Percentiles rank a stretch among this genome's conserved stretches.
Evolutionary conservation across 768 basidiomycete species (phyloP).

Genomic region (Leccinum sublutescens): DNA sequence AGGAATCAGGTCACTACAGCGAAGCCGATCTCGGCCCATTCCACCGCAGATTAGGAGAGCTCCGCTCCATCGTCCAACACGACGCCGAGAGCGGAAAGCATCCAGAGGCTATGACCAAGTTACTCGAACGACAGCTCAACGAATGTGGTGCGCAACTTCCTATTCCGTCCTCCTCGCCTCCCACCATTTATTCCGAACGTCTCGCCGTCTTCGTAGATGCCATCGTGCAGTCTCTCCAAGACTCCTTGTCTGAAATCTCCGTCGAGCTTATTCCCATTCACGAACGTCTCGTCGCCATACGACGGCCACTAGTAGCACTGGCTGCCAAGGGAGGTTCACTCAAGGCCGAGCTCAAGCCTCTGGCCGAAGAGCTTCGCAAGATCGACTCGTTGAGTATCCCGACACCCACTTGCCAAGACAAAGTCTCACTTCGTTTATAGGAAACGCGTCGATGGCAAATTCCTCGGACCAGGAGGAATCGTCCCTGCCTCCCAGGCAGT

Average conservation of each 20-base stretch:
- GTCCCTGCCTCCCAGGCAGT: constrained; percentile 92
- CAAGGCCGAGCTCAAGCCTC: constrained; percentile 84
- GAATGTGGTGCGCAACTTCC: constrained; percentile 71
- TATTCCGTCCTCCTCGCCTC: constrained; percentile 6
- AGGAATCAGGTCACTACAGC: constrained; percentile 93
- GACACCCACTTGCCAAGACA: constrained; percentile 21
- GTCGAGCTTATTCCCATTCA: constrained; percentile 90
- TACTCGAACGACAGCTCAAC: constrained; percentile 87
- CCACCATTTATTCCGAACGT: constrained; percentile 1
- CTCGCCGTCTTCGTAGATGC: constrained; percentile 49
- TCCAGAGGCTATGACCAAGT: constrained; percentile 80
- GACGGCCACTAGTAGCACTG: constrained; percentile 84
- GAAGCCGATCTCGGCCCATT: constrained; percentile 89
- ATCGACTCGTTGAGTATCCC: constrained; percentile 90
- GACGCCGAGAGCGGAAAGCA: constrained; percentile 82
- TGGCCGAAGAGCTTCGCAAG: constrained; percentile 89
- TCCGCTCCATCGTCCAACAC: constrained; percentile 82
- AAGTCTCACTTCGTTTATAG: constrained; percentile 36
- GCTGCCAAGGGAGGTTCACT: constrained; percentile 84
- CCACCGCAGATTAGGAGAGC: constrained; percentile 71
- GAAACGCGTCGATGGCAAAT: constrained; percentile 94
- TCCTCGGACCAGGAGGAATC: constrained; percentile 85
- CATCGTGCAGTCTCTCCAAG: constrained; percentile 74
- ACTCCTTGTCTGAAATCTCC: constrained; percentile 83
- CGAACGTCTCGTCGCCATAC: constrained; percentile 80